Base-by-base conservation (phyloP, 1,139 yeast species). In the Blastobotrys aristatus region DNA sequence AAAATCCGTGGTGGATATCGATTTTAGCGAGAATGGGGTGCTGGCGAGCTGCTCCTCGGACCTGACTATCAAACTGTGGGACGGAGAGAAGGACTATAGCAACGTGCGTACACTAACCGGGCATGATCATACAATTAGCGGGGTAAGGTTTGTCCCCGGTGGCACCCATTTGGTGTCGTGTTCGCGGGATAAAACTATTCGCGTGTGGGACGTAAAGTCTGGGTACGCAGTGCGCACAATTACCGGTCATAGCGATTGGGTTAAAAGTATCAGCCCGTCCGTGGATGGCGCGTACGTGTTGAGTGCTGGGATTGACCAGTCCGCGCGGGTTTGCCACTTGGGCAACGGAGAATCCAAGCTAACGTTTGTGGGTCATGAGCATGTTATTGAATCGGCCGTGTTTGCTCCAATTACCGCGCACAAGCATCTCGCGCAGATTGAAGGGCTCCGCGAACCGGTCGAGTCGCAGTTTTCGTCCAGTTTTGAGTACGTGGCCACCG, bases 171-270 rank as follows among this genome's bases (percentile, higher is more conserved):
- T 37, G 22, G 78, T 84, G 44, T 80, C 90, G 2, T 87, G 82
- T 17, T 86, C 96, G 2, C 72, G 97, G 52, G 97, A 90, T 63
- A 74, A 73, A 20, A 70, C 87, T 0, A 75, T 87, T 2, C 80
- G 82, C 53, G 64, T 84, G 1, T 90, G 97, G 97, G 94, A 88
- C 60, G 65, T 82, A 16, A 66, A 71, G 14, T 74, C 79, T 4
- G 97, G 96, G 0, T 80, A 77, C 70, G 80, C 90, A 50, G 60
- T 78, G 26, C 74, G 76, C 51, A 78, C 85, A 1, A 79, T 87
- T 52, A 71, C 76, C 7, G 94, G 92, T 10, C 97, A 90, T 64
- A 76, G 87, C 29, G 96, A 88, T 57, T 90, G 97, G 97, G 89
- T 88, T 8, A 72, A 96, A 55, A 73, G 78, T 20, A 62, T 88